A percentile compares a stretch with the other conserved stretches of the same genome.
These are phyloP conservation scores for Ophiostoma ips DNA, from an alignment of 2,329 filamentous ascomycete genomes.

Conservation along the genomic window DNA sequence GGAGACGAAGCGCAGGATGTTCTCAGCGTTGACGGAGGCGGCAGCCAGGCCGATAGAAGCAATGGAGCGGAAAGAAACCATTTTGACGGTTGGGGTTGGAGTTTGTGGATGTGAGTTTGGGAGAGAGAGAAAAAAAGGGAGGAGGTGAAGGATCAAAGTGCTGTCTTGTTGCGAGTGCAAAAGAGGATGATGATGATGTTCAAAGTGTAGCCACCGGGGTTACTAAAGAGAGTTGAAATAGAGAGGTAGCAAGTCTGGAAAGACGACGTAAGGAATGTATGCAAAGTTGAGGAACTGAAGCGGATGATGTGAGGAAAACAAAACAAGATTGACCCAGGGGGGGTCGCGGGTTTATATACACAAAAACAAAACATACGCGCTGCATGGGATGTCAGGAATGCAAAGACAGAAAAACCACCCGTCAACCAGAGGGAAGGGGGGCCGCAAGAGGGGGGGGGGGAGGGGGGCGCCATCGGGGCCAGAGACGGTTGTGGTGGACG, in stretches of 20 bases:
- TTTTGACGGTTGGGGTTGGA: conserved; percentile 1
- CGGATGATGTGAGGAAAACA: no score
- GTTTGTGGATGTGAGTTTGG: not conserved
- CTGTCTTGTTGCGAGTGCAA: not conserved
- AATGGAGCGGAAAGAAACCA: conserved; percentile 5
- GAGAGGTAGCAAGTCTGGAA: no score
- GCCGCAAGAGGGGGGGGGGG: no score
- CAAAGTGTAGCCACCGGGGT: not conserved
- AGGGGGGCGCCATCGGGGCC: no score
- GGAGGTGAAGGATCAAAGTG: not conserved
- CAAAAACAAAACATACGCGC: no score
- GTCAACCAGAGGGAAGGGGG: no score
- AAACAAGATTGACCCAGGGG: no score
- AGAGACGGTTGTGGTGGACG: no score
- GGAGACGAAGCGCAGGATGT: conserved; percentile 43
- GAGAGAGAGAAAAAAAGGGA: not conserved
- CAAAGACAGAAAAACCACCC: no score
- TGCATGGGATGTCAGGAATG: no score
- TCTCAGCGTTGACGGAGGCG: conserved; percentile 27
- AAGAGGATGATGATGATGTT: not conserved
- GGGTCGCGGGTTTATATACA: no score
- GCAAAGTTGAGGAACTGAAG: not conserved
- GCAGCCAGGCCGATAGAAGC: not conserved
- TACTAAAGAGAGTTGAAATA: not conserved
- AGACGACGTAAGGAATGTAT: not conserved